These are phyloP conservation scores for Bolboschoenus planiculmis DNA, from an alignment of 176 grass and related monocot genomes.

Conservation along the genomic window DNA sequence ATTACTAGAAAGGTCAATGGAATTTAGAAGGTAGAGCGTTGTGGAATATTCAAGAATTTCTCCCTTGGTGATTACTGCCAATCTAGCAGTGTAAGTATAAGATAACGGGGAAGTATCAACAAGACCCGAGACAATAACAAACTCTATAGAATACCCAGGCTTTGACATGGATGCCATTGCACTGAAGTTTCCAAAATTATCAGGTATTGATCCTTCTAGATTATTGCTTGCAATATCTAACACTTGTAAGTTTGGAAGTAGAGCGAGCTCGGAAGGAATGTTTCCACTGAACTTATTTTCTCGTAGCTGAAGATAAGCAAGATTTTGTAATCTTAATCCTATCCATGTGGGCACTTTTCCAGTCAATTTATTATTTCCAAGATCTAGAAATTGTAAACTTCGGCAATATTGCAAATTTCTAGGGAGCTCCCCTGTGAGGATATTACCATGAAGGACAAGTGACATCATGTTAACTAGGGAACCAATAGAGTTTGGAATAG, in stretches of 20 bases:
- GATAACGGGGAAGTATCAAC: neutral
- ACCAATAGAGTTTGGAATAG: neutral
- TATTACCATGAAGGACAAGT: conserved; percentile 4
- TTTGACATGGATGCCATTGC: conserved; percentile 5
- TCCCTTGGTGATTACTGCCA: conserved; percentile 6
- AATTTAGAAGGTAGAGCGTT: neutral
- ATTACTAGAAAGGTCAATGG: conserved; percentile 27
- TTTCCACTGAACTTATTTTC: conserved; percentile 19
- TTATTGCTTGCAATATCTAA: conserved; percentile 39
- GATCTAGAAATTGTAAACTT: conserved; percentile 8
- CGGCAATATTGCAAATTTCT: neutral
- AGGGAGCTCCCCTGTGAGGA: conserved; percentile 20
- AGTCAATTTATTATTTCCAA: conserved; percentile 22
- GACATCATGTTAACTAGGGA: neutral
- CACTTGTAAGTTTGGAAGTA: conserved; percentile 20
- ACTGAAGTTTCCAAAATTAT: conserved; percentile 6
- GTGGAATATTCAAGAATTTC: neutral
- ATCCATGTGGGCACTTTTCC: conserved; percentile 22
- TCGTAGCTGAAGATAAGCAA: conserved; percentile 22
- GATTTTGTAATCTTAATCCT: neutral
- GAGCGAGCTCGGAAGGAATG: neutral
- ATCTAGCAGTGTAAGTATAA: neutral
- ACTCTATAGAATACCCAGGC: neutral
- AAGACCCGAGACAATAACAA: neutral
- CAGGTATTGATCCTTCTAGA: conserved; percentile 32